Conservation (phyloP, 164 flowering plant genomes). For the Liquidambar formosana region DNA sequence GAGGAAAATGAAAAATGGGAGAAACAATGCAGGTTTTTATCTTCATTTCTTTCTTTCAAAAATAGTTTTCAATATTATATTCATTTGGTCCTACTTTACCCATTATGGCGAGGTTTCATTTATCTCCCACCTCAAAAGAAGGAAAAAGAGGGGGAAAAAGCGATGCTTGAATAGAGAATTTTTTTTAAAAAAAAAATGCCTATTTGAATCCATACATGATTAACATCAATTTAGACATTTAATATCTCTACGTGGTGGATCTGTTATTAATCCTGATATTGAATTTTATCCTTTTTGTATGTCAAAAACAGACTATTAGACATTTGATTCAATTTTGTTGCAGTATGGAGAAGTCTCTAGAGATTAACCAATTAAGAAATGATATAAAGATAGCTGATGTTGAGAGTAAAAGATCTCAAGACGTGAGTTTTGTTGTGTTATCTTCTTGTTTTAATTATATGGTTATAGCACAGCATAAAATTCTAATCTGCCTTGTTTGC, state of each 20-base stretch:
- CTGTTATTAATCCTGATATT: not conserved
- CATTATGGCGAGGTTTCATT: not conserved
- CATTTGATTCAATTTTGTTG: conserved; percentile 8
- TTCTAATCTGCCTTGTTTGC: not conserved
- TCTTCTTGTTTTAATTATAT: not conserved
- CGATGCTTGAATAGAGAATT: not conserved
- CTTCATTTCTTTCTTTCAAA: not conserved
- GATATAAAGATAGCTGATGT: conserved; percentile 27
- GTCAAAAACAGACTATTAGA: not conserved
- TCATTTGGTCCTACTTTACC: not conserved
- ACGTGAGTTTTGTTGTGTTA: conserved; percentile 32
- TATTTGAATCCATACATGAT: not conserved
- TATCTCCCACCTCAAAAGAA: too few species aligned
- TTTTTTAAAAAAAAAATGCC: not conserved
- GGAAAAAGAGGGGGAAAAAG: too few species aligned
- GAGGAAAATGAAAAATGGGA: conserved; percentile 44
- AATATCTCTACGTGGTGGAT: not conserved
- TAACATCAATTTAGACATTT: not conserved
- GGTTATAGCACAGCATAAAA: conserved; percentile 2
- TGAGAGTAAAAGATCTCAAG: conserved; percentile 31
- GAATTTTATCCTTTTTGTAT: not conserved
- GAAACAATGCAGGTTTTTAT: conserved; percentile 56
- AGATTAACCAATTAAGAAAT: conserved; percentile 46
- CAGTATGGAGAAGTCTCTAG: conserved; percentile 54
- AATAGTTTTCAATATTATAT: not conserved